Evolutionary conservation across 805 yeast species (phyloP).

Genomic region (Candida silvicultrix): DNA sequence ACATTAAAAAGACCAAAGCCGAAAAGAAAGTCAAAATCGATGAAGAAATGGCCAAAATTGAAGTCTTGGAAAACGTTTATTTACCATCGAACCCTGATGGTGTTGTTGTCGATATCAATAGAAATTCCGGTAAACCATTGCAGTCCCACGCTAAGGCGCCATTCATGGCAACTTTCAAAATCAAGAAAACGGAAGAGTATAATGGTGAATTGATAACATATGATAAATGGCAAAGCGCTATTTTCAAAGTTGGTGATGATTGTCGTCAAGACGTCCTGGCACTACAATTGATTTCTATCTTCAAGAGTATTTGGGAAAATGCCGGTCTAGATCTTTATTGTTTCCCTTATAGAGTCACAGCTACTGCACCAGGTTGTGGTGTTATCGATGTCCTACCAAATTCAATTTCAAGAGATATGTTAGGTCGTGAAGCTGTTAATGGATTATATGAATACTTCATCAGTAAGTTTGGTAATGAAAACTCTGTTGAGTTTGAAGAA

Average conservation of each 20-base stretch:
- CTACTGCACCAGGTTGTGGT: slow-evolving; percentile 99
- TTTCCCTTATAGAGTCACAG: slow-evolving; percentile 92
- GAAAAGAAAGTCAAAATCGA: slow-evolving; percentile 95
- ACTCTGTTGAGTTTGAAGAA: slow-evolving; percentile 78
- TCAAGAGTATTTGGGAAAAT: slow-evolving; percentile 83
- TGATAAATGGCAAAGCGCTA: slow-evolving; percentile 89
- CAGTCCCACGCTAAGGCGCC: slow-evolving; percentile 99
- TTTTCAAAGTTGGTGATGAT: slow-evolving; percentile 98
- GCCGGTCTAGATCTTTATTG: slow-evolving; percentile 88
- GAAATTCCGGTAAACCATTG: slow-evolving; percentile 88
- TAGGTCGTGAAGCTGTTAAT: slow-evolving; percentile 97
- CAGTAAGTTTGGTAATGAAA: slow-evolving; percentile 92
- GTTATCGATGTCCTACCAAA: slow-evolving; percentile 96
- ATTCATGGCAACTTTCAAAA: slow-evolving; percentile 91
- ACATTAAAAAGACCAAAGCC: slow-evolving; percentile 87
- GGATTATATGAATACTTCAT: slow-evolving; percentile 90
- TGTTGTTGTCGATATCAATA: slow-evolving; percentile 80
- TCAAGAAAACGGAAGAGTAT: slow-evolving; percentile 49
- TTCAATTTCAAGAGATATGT: slow-evolving; percentile 93
- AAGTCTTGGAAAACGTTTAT: slow-evolving; percentile 76
- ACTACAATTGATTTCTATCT: slow-evolving; percentile 83
- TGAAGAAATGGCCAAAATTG: slow-evolving; percentile 83
- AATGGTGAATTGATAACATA: slow-evolving; percentile 35
- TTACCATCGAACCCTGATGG: slow-evolving; percentile 97
- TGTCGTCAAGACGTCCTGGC: slow-evolving; percentile 97